Base-by-base conservation (phyloP, 1,139 yeast genomes). In the Debaryomyces coudertii region DNA sequence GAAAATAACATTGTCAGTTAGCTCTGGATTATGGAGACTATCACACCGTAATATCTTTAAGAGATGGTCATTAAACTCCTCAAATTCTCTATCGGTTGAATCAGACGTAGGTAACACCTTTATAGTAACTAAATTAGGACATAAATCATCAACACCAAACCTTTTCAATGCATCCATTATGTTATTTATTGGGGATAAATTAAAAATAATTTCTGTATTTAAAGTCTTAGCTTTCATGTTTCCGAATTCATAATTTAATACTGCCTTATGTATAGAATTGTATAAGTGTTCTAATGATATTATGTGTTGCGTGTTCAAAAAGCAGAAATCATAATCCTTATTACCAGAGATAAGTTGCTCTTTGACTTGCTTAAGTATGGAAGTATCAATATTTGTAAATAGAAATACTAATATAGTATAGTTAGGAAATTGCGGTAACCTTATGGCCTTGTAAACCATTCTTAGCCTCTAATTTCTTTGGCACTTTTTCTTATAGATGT, bases 101-200 rank as follows among this genome's bases (percentile, higher is more conserved):
- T 50, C 49, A 1, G 43, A 47, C 9, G 47, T 53, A 4, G 46
- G 37, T n/a, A 60, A 22, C 2, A 73, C 62, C 47, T 69, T 70
- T n/a, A 75, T 54, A 8, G 63, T 69, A 3, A 74, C 57, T 9
- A 71, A 51, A 42, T 62, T 63, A 8, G 55, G 50, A 37, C 68
- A 58, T 14, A 55, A 51, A 12, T 61, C 62, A 53, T 69, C 74
- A 14, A 75, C 65, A 1, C 79, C 79, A 55, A 75, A 75, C 46
- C 69, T 53, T 45, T 63, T 68, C 49, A 75, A 61, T 1, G 79
- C 77, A 47, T 75, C 79, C 62, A 66, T 63, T 39, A 75, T 71
- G 48, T 72, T 74, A 58, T 73, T 75, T 12, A 69, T 62, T 2
- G 79, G 78, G 3, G 76, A 70, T 47, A 75, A 61, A 49, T 65